phyloP scores from a whole-genome alignment of 2,329 filamentous ascomycete genomes.

The Fusarium incarnatum region DNA sequence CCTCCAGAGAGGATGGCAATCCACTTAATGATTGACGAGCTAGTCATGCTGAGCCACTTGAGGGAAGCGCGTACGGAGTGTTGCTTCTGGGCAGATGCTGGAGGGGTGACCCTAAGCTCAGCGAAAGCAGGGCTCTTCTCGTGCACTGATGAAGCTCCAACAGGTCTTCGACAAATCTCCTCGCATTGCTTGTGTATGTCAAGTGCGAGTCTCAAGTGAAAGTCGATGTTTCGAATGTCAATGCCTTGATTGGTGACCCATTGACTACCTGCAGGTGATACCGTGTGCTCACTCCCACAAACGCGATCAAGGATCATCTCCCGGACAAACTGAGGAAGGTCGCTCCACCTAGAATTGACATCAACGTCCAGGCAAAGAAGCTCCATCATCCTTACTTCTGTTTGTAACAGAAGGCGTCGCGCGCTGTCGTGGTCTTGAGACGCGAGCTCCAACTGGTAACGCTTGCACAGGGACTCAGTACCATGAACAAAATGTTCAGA shows the following conservation, averaged over 20 bases:
- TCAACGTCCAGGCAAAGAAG: neutral
- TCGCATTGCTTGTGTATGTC: neutral
- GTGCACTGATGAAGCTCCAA: fast-evolving
- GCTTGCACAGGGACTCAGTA: neutral
- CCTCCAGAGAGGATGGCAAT: slow-evolving; percentile 1
- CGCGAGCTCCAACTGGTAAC: neutral
- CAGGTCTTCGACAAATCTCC: neutral
- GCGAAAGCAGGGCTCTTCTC: neutral
- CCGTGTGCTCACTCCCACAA: neutral
- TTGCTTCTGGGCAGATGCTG: neutral
- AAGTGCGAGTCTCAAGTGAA: neutral
- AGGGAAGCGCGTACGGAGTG: neutral
- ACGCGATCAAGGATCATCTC: slow-evolving; percentile 5
- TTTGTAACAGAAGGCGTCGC: neutral
- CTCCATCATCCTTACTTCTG: neutral
- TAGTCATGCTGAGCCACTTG: neutral
- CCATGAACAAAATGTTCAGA: neutral
- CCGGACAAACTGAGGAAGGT: neutral
- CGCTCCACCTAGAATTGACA: neutral
- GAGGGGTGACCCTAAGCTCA: neutral
- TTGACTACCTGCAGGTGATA: neutral
- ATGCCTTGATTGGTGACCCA: neutral
- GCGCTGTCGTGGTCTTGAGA: neutral
- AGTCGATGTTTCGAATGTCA: neutral
- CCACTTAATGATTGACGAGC: neutral